Evolutionary conservation across 2,329 filamentous ascomycete species (phyloP), one percentile per base, ranked within the genome.

Genomic region (Nigrospora osmanthi): DNA sequence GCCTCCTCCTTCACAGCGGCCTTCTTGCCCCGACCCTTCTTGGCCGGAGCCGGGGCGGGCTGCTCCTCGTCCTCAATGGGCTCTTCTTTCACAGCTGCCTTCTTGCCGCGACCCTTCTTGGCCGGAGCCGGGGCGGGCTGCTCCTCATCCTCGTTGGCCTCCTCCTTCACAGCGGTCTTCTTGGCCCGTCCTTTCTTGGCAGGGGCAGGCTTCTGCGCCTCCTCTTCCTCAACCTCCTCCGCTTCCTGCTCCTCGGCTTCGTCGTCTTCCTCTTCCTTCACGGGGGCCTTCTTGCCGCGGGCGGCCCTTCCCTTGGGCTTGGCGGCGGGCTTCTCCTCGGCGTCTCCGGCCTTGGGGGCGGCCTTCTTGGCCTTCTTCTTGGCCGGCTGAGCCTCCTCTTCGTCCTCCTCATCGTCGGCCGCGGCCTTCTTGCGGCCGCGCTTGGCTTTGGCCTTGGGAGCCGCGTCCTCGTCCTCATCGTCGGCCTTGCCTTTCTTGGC

Each of bases 331-430:
- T 55, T 53, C 19, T 55, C 50, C 0, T 50, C 49, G 1, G 50
- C 51, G 2, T 55, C 48, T 15, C 55, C 53, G n/a, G 58, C 55
- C 31, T 62, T 61, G 11, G 38, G 49, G 39, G 58, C 53, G 30
- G 54, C 52, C 44, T 60, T 58, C 49, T 61, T 62, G 14, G 57
- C 49, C 50, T 68, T 69, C 55, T 70, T 70, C 49, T 65, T 62
- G n/a, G 62, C 60, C 31, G 61, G 60, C 34, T 63, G 48, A 30
- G 54, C 50, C 19, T 61, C 59, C 11, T 54, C 56, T n/a, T 58
- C 57, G 11, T 63, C 58, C 15, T 54, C 55, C 13, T 58, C 56
- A 4, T 51, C 49, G 28, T 52, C 56, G 35, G 47, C 53, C 9
- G 49, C 51, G 10, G 54, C 59, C 55, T 65, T 67, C 57, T 63